Evolutionary conservation across 768 basidiomycete species (phyloP).

Genomic region (Steccherinum ochraceum): DNA sequence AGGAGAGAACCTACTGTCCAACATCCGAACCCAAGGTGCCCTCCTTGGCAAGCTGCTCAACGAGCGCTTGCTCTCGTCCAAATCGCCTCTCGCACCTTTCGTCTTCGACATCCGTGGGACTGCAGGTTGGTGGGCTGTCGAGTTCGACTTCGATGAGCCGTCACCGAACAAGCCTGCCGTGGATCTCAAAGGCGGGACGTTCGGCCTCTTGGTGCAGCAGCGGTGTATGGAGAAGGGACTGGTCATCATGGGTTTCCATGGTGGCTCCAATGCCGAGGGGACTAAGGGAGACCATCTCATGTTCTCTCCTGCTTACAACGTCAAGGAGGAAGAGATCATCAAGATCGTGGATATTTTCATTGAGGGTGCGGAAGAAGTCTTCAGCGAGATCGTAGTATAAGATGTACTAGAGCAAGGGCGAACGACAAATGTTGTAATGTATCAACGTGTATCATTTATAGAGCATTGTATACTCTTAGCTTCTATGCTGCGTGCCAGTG

Average conservation of each 20-base stretch:
- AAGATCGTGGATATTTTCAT: conserved; percentile 62
- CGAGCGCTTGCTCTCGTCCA: conserved; percentile 47
- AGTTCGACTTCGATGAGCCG: conserved; percentile 58
- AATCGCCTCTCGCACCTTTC: conserved; percentile 54
- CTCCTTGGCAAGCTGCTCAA: conserved; percentile 50
- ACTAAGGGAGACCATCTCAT: conserved; percentile 68
- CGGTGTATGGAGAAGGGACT: conserved; percentile 60
- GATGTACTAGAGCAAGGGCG: no score
- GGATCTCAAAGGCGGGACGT: conserved; percentile 45
- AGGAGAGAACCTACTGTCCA: conserved; percentile 64
- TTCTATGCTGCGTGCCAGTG: no score
- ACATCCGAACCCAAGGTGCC: conserved; percentile 52
- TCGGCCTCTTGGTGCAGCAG: conserved; percentile 68
- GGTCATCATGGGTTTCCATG: conserved; percentile 68
- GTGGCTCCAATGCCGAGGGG: conserved; percentile 64
- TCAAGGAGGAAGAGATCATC: conserved; percentile 63
- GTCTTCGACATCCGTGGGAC: conserved; percentile 79
- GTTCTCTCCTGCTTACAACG: conserved; percentile 76
- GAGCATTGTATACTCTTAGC: no score
- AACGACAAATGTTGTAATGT: no score
- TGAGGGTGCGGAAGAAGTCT: conserved; percentile 58
- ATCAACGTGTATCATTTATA: no score
- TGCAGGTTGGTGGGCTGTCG: conserved; percentile 80
- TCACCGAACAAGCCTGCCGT: conserved; percentile 25
- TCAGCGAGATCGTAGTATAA: conserved; percentile 30